A percentile compares a stretch with the other conserved stretches of the same genome.
Evolutionary conservation across 225 moss, liverwort and hornwort species (phyloP).

Genomic region (Ulota crispa): DNA sequence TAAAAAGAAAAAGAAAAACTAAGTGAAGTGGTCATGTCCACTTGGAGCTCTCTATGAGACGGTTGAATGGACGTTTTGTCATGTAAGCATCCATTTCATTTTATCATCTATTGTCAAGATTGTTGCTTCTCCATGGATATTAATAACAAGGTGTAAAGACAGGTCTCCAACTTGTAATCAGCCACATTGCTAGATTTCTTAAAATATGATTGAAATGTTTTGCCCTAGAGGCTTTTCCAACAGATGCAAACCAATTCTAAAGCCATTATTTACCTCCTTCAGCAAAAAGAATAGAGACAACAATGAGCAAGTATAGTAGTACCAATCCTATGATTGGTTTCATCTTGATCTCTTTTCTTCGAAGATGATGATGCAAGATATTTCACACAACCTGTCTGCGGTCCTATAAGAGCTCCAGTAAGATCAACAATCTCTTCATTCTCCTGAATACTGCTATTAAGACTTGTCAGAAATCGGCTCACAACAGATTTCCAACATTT

Average conservation of each 20-base stretch:
- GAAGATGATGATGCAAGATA: constrained; percentile 48
- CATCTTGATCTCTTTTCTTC: constrained; percentile 15
- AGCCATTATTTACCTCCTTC: neutral
- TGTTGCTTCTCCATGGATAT: neutral
- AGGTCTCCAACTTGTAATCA: neutral
- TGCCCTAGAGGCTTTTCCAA: neutral
- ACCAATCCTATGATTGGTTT: constrained; percentile 36
- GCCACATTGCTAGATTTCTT: neutral
- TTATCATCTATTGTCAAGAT: neutral
- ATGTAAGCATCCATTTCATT: neutral
- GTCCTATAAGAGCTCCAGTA: constrained; percentile 65
- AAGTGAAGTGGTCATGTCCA: neutral
- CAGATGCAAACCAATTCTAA: neutral
- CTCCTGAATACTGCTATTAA: constrained; percentile 81
- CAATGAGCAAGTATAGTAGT: constrained; percentile 15
- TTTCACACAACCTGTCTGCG: constrained; percentile 74
- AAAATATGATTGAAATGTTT: neutral
- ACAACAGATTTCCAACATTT: neutral
- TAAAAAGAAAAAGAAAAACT: neutral
- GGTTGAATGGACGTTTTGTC: neutral
- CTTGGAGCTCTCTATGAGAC: neutral
- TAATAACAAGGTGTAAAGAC: neutral
- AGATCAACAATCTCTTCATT: constrained; percentile 87
- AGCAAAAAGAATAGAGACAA: neutral
- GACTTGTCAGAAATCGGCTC: neutral